These are phyloP conservation scores for Fusarium lyarnte DNA, from an alignment of 2,329 filamentous ascomycete genomes.

Conservation along the genomic window DNA sequence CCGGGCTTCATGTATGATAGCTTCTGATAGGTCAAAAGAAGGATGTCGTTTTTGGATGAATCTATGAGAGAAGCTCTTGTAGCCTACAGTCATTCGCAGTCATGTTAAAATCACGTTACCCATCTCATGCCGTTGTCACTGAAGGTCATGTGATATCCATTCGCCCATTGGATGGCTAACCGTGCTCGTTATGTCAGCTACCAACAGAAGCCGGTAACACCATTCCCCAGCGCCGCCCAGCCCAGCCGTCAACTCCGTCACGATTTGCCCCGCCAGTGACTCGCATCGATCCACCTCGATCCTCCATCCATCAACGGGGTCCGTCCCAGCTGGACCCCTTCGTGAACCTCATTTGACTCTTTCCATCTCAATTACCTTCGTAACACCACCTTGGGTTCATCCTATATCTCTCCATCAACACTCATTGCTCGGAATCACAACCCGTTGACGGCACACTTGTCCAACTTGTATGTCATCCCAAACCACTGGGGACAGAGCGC, in stretches of 20 bases:
- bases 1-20: constrained; percentile 38
- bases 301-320: constrained; percentile 48
- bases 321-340: constrained; percentile 49
- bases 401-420: background rate
- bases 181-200: constrained; percentile 2
- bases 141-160: constrained; percentile 17
- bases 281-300: constrained; percentile 45
- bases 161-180: constrained; percentile 32
- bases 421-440: background rate
- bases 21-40: constrained; percentile 25
- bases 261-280: constrained; percentile 52
- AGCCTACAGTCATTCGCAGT: background rate
- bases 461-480: background rate
- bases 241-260: constrained; percentile 42
- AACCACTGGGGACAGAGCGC: constrained; percentile 1
- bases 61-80: background rate
- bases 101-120: background rate
- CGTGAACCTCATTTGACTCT: constrained; percentile 27
- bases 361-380: constrained; percentile 13
- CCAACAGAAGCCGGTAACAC: constrained; percentile 10
- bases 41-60: constrained; percentile 27
- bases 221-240: constrained; percentile 27
- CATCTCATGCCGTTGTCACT: background rate
- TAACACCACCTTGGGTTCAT: constrained; percentile 5
- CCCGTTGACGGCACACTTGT: background rate